phyloP scores from a whole-genome alignment of 768 basidiomycete species.

The Postia placenta region DNA sequence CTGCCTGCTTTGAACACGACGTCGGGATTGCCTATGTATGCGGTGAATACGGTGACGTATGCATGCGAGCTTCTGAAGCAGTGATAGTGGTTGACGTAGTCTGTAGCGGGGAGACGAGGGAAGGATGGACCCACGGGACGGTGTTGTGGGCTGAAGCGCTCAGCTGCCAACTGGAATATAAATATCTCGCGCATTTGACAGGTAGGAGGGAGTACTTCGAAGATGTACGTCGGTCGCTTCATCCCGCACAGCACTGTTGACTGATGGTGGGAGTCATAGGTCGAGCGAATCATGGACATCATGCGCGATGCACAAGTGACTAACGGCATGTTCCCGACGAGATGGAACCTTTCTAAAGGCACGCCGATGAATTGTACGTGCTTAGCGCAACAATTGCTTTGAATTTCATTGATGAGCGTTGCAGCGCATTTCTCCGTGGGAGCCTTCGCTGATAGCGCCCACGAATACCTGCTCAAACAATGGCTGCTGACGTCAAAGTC shows the following conservation, averaged over 20 bases:
- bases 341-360: slow-evolving; percentile 12
- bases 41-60: slow-evolving; percentile 61
- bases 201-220: slow-evolving; percentile 59
- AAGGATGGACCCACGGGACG: slow-evolving; percentile 28
- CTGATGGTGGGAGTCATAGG: slow-evolving; percentile 28
- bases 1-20: slow-evolving; percentile 67
- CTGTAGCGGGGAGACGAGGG: slow-evolving; percentile 35
- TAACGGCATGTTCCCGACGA: slow-evolving; percentile 17
- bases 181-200: slow-evolving; percentile 79
- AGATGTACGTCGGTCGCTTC: slow-evolving; percentile 32
- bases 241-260: not conserved
- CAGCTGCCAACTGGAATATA: slow-evolving; percentile 81
- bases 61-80: no score
- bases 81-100: no score
- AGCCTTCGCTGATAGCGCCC: slow-evolving; percentile 64
- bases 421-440: slow-evolving; percentile 47
- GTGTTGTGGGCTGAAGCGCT: slow-evolving; percentile 67
- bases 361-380: slow-evolving; percentile 12
- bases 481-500: slow-evolving; percentile 63
- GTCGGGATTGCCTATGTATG: slow-evolving; percentile 65
- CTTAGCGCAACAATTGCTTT: no score
- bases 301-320: slow-evolving; percentile 26
- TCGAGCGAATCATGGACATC: slow-evolving; percentile 41
- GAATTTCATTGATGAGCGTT: not conserved
- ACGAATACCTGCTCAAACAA: slow-evolving; percentile 76